Conservation (phyloP, 1,284 basidiomycete genomes). For the Ustilago shanxiensis region DNA sequence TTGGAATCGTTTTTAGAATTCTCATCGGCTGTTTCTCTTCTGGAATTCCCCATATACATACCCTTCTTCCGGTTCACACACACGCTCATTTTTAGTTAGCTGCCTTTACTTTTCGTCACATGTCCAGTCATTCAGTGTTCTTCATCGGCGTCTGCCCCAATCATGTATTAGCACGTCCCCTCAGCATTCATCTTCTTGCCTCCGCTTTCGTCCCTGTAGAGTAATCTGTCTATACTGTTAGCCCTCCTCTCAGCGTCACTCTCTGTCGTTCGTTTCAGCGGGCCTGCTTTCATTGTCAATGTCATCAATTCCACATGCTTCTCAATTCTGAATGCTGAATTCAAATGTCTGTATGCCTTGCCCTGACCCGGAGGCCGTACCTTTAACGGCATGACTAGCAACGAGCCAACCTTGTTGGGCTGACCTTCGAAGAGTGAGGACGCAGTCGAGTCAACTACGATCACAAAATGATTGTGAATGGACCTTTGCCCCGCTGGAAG, state of each 20-base stretch:
- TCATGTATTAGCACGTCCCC: slow-evolving; percentile 14
- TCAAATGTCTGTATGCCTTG: background rate
- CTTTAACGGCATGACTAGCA: no score
- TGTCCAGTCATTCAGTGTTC: slow-evolving; percentile 4
- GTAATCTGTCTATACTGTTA: slow-evolving; percentile 2
- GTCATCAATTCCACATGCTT: slow-evolving; percentile 4
- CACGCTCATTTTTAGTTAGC: slow-evolving; percentile 2
- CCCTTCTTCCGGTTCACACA: slow-evolving; percentile 1
- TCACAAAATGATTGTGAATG: no score
- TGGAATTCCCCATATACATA: slow-evolving; percentile 8
- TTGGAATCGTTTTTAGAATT: slow-evolving; percentile 9
- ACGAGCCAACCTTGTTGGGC: no score
- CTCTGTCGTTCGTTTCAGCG: slow-evolving; percentile 20
- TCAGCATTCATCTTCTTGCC: slow-evolving; percentile 1
- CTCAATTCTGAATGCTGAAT: background rate
- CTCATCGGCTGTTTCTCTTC: background rate
- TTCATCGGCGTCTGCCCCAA: slow-evolving; percentile 4
- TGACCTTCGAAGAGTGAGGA: no score
- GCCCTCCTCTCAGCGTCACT: slow-evolving; percentile 11
- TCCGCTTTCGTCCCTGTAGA: slow-evolving; percentile 25
- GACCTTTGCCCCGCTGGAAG: no score
- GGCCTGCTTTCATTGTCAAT: slow-evolving; percentile 3
- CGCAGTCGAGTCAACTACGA: no score
- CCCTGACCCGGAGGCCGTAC: no score
- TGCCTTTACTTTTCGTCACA: slow-evolving; percentile 8